Evolutionary conservation across 1,284 basidiomycete species (phyloP).

Genomic region (Ustilago cynodontis): DNA sequence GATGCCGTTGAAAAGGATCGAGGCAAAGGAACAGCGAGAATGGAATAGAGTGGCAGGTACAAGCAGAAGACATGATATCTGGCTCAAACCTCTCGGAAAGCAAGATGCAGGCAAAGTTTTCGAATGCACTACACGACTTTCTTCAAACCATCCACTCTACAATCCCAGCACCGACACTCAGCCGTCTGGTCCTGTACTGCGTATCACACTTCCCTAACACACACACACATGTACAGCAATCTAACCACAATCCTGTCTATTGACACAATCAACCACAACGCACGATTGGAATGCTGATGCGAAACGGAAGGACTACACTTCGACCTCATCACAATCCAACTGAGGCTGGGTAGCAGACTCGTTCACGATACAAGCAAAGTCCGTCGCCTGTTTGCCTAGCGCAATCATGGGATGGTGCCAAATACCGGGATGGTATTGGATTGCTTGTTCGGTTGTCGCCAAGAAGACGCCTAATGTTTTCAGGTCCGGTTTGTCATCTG

Average conservation of each 20-base stretch:
- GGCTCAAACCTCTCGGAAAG: not conserved
- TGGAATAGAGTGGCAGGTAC: slow-evolving; percentile 21
- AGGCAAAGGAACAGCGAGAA: not conserved
- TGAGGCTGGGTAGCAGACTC: slow-evolving; percentile 46
- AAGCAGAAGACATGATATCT: slow-evolving; percentile 28
- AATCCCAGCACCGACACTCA: not conserved
- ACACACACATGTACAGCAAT: not conserved
- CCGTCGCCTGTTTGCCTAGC: slow-evolving; percentile 48
- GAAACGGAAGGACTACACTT: slow-evolving; percentile 19
- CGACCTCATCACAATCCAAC: slow-evolving; percentile 59
- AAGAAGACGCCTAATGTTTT: slow-evolving; percentile 54
- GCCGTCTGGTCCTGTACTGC: not conserved
- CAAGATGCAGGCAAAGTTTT: not conserved
- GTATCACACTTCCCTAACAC: slow-evolving; percentile 19
- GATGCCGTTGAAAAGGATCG: slow-evolving; percentile 5
- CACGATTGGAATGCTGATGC: no score
- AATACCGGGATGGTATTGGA: slow-evolving; percentile 61
- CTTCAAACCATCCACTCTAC: not conserved
- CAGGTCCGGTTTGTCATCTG: slow-evolving; percentile 64
- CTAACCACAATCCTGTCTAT: not conserved
- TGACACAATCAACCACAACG: not conserved
- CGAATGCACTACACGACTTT: not conserved
- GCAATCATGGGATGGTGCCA: slow-evolving; percentile 67
- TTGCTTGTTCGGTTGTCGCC: slow-evolving; percentile 57
- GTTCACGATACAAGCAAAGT: slow-evolving; percentile 66